Evolutionary conservation across 805 yeast genomes (phyloP).

Genomic region (Isabelozyma pseudorhagii): DNA sequence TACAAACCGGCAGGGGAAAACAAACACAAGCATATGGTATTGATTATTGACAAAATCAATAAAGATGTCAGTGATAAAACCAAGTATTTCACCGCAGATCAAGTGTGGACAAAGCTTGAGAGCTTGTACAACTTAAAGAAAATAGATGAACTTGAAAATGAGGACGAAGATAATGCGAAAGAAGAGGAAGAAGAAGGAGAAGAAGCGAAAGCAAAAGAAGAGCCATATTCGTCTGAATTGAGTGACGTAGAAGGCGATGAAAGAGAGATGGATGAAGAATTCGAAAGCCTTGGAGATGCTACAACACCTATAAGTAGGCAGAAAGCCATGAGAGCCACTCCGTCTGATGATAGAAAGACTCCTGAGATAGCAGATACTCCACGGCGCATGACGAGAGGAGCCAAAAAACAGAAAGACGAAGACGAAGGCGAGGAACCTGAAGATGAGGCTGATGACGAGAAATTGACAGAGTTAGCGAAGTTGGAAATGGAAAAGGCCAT

Average conservation of each 20-base stretch:
- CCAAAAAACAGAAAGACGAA: background rate
- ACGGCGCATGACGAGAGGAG: background rate
- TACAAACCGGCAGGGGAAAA: constrained; percentile 65
- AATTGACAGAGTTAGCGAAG: background rate
- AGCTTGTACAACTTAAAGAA: constrained; percentile 54
- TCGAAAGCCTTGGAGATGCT: background rate
- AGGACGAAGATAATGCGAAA: constrained; percentile 14
- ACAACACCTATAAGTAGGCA: background rate
- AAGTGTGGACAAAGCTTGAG: constrained; percentile 57
- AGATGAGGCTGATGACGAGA: constrained; percentile 1
- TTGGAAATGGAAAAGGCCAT: constrained; percentile 3
- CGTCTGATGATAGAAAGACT: background rate
- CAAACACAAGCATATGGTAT: constrained; percentile 41
- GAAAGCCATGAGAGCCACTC: background rate
- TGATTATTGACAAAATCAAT: constrained; percentile 39
- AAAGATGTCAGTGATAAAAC: constrained; percentile 15
- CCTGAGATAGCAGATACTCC: background rate
- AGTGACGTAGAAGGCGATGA: constrained; percentile 2
- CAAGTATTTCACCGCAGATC: constrained; percentile 38
- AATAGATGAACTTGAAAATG: constrained; percentile 53
- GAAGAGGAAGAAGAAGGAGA: constrained; percentile 5
- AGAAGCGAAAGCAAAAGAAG: constrained; percentile 3
- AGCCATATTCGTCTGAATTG: constrained; percentile 1
- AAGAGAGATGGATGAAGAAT: background rate
- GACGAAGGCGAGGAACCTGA: background rate